A percentile compares a stretch with the other conserved stretches of the same genome.
Evolutionary conservation across 225 moss, liverwort and hornwort species (phyloP).

Genomic region (Pseudisothecium myosuroides): DNA sequence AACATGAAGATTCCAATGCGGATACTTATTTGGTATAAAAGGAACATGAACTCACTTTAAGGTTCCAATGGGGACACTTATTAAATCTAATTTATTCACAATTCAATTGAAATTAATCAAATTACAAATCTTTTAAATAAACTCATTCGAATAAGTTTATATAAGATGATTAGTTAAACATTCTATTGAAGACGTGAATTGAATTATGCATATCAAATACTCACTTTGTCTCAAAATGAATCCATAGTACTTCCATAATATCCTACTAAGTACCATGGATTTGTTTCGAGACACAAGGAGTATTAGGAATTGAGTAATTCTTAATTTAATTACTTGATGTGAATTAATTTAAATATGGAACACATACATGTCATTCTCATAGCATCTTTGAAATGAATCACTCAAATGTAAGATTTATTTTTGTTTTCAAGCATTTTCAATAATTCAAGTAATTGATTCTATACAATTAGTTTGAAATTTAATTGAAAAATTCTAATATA

Average conservation of each 20-base stretch:
- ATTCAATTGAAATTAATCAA: not conserved
- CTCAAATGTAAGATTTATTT: not conserved
- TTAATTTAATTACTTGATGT: not conserved
- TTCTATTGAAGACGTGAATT: not conserved
- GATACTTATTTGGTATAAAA: not conserved
- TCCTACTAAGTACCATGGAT: fast-evolving
- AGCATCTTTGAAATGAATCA: not conserved
- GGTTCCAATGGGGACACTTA: not conserved
- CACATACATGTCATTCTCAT: not conserved
- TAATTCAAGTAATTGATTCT: not conserved
- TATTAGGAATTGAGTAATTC: not conserved
- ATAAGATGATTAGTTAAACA: not conserved
- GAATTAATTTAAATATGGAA: not conserved
- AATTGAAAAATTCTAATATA: not conserved
- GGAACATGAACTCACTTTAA: too few species aligned
- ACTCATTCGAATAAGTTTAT: not conserved
- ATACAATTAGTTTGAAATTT: not conserved
- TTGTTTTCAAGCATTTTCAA: not conserved
- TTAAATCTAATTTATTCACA: not conserved
- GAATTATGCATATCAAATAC: not conserved
- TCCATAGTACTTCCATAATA: fast-evolving
- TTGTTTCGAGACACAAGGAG: too few species aligned
- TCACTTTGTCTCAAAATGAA: too few species aligned
- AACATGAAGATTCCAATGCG: too few species aligned
- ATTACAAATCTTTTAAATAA: not conserved